phyloP scores from a whole-genome alignment of 495 filamentous ascomycete genomes.

The Neurospora hispaniola region DNA sequence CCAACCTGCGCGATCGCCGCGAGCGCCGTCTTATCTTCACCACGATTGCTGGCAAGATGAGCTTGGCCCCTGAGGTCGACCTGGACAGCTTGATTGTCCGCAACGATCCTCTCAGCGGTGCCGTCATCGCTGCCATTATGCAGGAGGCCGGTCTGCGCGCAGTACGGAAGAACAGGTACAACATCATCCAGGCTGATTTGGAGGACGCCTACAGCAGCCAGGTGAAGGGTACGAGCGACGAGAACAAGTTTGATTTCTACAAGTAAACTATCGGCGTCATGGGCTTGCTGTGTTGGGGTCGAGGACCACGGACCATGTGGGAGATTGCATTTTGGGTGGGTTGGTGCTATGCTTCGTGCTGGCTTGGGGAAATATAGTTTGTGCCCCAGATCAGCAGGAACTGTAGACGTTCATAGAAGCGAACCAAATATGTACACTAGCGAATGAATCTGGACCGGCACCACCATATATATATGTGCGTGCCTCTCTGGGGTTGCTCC shows the following conservation, averaged over 20 bases:
- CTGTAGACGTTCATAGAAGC: background rate
- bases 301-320: background rate
- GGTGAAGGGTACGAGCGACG: constrained; percentile 80
- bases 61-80: constrained; percentile 88
- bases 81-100: constrained; percentile 89
- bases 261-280: constrained; percentile 23
- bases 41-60: constrained; percentile 95
- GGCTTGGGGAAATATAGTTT: background rate
- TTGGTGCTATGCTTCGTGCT: constrained; percentile 2
- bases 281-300: background rate
- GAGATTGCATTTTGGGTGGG: background rate
- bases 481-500: background rate
- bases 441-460: background rate
- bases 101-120: constrained; percentile 90
- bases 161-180: constrained; percentile 96
- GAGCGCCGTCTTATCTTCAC: constrained; percentile 93
- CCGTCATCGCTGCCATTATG: constrained; percentile 97
- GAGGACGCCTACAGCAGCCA: constrained; percentile 94
- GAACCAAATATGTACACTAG: background rate
- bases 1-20: constrained; percentile 76
- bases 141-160: constrained; percentile 93
- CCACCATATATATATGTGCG: background rate
- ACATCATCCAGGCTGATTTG: constrained; percentile 92
- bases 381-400: background rate
- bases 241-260: constrained; percentile 68